Evolutionary conservation across 169 alveolate species (phyloP).

Genomic region (Eimeria necatrix): DNA sequence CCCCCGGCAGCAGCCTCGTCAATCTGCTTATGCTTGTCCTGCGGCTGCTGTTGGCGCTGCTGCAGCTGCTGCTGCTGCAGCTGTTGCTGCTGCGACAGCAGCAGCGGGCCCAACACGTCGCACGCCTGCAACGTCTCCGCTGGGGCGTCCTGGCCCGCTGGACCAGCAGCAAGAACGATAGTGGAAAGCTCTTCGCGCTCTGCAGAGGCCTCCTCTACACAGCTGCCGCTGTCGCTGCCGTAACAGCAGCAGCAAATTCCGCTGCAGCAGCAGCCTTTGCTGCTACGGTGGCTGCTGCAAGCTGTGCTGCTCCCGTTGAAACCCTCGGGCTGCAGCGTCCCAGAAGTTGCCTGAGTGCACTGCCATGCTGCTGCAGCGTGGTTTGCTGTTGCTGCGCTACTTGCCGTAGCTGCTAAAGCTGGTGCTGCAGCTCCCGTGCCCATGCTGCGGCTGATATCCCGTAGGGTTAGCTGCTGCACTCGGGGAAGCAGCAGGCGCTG

Average conservation of each 20-base stretch:
- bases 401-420: background rate
- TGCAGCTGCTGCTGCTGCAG: background rate
- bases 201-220: background rate
- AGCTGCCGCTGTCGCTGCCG: constrained; percentile 10
- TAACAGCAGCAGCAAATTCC: background rate
- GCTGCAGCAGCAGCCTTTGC: constrained; percentile 43
- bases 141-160: background rate
- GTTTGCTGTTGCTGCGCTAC: background rate
- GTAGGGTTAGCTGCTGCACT: background rate
- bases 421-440: background rate
- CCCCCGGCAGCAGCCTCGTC: background rate
- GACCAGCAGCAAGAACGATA: background rate
- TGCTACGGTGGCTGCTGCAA: background rate
- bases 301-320: background rate
- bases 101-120: constrained; percentile 25
- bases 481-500: constrained; percentile 23
- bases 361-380: background rate
- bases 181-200: background rate
- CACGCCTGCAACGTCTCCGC: background rate
- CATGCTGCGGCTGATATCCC: background rate
- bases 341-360: background rate
- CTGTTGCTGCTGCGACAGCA: constrained; percentile 18
- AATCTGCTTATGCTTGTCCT: too few species aligned
- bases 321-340: background rate
- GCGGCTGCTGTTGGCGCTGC: background rate